Conservation (phyloP, 495 filamentous ascomycete species). For the Podospora conica region DNA sequence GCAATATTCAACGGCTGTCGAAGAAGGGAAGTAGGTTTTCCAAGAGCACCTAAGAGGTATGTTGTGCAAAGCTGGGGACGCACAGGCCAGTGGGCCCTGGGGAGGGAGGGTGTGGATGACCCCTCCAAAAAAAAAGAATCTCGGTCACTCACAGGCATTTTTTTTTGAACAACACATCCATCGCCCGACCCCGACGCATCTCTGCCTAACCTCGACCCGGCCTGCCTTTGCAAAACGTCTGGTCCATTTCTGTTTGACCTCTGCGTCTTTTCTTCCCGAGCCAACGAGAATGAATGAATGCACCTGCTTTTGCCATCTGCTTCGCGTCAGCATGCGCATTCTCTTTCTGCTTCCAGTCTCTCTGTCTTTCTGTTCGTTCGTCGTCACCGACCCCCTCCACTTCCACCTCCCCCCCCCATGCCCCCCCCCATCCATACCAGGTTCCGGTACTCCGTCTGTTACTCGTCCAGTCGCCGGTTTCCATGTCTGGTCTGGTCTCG, state of each 20-base stretch:
- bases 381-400: constrained; percentile 16
- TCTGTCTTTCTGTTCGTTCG: constrained; percentile 27
- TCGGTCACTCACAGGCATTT: constrained; percentile 12
- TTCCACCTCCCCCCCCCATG: not conserved
- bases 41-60: no score
- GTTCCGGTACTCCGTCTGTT: constrained; percentile 16
- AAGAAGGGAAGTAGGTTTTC: not conserved
- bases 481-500: constrained; percentile 7
- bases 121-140: constrained; percentile 6
- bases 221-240: constrained; percentile 33
- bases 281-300: constrained; percentile 30
- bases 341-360: not conserved
- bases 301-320: constrained; percentile 34
- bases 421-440: not conserved
- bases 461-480: constrained; percentile 2
- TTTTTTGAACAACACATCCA: constrained; percentile 37
- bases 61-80: not conserved
- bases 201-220: constrained; percentile 49
- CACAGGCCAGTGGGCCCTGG: constrained; percentile 12
- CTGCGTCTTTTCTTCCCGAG: constrained; percentile 19
- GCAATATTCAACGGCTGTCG: constrained; percentile 6
- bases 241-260: constrained; percentile 34
- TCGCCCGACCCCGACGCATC: constrained; percentile 44
- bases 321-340: constrained; percentile 35
- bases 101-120: not conserved